Evolutionary conservation across 2,329 filamentous ascomycete species (phyloP).

Genomic region (Colletotrichum phormii): DNA sequence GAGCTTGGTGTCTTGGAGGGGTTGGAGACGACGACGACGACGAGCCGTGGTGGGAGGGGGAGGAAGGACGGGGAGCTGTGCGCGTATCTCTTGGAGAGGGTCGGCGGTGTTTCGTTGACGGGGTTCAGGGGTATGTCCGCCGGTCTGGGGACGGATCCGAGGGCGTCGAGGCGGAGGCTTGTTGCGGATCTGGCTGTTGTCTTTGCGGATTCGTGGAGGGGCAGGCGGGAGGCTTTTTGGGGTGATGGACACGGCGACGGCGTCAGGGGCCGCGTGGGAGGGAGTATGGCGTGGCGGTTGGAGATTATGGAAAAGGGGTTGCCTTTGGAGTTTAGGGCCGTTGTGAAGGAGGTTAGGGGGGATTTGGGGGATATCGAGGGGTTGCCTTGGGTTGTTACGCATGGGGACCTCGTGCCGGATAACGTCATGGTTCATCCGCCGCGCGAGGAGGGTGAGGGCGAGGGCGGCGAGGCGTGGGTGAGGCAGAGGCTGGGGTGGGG

Average conservation of each 20-base stretch:
- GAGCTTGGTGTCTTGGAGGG: constrained; percentile 49
- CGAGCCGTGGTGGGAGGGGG: not conserved
- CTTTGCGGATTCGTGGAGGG: constrained; percentile 52
- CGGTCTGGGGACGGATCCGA: not conserved
- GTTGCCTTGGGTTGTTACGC: constrained; percentile 67
- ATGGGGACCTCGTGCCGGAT: constrained; percentile 68
- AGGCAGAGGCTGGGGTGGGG: not conserved
- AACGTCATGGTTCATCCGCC: constrained; percentile 66
- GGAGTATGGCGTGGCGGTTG: constrained; percentile 53
- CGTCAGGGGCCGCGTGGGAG: constrained; percentile 51
- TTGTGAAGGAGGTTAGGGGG: constrained; percentile 42
- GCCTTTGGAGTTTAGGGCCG: constrained; percentile 47
- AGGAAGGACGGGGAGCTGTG: constrained; percentile 40
- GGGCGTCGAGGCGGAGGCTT: constrained; percentile 43
- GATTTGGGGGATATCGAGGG: constrained; percentile 50
- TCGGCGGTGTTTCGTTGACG: constrained; percentile 55
- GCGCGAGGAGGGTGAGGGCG: not conserved
- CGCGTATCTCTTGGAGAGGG: constrained; percentile 55
- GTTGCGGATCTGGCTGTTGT: constrained; percentile 56
- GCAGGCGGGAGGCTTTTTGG: constrained; percentile 25
- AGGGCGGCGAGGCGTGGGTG: not conserved
- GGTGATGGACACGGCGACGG: not conserved
- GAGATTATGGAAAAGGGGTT: constrained; percentile 49
- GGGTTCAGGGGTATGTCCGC: constrained; percentile 41
- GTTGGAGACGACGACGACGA: not conserved